A percentile compares a stretch with the other conserved stretches of the same genome.
Conservation (phyloP, 768 basidiomycete species). For the Collybiopsis confluens region DNA sequence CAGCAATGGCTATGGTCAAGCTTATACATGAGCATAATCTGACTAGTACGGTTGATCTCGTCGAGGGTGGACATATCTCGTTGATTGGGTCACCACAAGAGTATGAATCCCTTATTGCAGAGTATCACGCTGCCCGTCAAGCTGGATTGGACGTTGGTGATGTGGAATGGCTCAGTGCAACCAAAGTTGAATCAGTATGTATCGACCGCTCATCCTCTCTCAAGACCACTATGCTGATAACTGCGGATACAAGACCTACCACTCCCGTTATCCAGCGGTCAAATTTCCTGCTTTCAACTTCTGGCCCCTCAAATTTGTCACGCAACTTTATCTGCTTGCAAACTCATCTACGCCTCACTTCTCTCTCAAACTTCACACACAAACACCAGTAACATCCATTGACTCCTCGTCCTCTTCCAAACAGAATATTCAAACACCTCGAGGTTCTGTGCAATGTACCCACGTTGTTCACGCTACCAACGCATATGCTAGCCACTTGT, state of each 20-base stretch:
- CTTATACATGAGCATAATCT: slow-evolving; percentile 44
- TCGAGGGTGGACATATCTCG: slow-evolving; percentile 47
- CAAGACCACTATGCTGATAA: neutral
- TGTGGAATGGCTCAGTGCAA: slow-evolving; percentile 42
- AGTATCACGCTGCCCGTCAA: slow-evolving; percentile 48
- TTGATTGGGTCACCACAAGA: slow-evolving; percentile 48
- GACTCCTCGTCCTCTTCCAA: slow-evolving; percentile 15
- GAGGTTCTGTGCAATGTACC: slow-evolving; percentile 41
- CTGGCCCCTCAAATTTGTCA: slow-evolving; percentile 79
- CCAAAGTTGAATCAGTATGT: slow-evolving; percentile 44
- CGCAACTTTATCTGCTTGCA: slow-evolving; percentile 51
- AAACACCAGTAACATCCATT: slow-evolving; percentile 62
- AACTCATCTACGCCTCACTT: slow-evolving; percentile 22
- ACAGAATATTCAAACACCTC: slow-evolving; percentile 41
- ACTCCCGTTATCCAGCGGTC: slow-evolving; percentile 49
- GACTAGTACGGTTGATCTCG: slow-evolving; percentile 54
- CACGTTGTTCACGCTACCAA: slow-evolving; percentile 65
- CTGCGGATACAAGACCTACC: slow-evolving; percentile 19
- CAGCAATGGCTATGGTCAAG: slow-evolving; percentile 40
- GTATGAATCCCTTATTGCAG: slow-evolving; percentile 27
- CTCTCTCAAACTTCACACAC: slow-evolving; percentile 61
- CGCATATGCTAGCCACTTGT: slow-evolving; percentile 52
- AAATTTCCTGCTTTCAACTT: slow-evolving; percentile 56
- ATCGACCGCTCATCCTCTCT: neutral
- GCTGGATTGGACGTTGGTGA: slow-evolving; percentile 46